Evolutionary conservation across 1,284 basidiomycete genomes (phyloP).

Genomic region (Cutaneotrichosporon mucoides): DNA sequence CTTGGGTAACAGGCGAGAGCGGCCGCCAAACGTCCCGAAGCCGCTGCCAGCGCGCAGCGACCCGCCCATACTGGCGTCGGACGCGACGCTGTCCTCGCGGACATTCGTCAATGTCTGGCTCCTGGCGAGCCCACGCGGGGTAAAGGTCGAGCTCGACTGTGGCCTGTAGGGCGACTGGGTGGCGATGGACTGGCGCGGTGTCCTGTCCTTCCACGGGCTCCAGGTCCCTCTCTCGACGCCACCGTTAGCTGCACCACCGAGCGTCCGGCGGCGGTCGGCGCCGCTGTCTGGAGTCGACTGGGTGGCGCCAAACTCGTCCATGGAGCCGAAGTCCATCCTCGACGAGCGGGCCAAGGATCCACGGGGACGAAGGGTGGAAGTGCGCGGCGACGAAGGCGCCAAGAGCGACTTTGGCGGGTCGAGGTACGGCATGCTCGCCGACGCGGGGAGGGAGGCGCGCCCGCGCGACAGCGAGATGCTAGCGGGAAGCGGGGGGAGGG

Average conservation of each 20-base stretch:
- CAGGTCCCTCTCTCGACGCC: slow-evolving; percentile 18
- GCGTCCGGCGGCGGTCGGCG: slow-evolving; percentile 1
- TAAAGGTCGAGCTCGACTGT: not conserved
- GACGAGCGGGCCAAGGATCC: slow-evolving; percentile 23
- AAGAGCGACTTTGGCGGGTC: slow-evolving; percentile 34
- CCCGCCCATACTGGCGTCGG: slow-evolving; percentile 28
- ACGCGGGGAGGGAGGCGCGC: slow-evolving; percentile 6
- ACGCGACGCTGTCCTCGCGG: slow-evolving; percentile 24
- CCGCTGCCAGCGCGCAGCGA: not conserved
- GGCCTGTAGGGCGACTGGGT: slow-evolving; percentile 29
- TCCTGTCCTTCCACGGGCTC: slow-evolving; percentile 36
- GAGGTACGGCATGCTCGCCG: slow-evolving; percentile 27
- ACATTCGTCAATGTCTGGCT: slow-evolving; percentile 33
- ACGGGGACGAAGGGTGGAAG: slow-evolving; percentile 5
- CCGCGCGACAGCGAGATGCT: slow-evolving; percentile 18
- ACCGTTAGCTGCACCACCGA: slow-evolving; percentile 17
- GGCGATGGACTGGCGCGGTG: slow-evolving; percentile 15
- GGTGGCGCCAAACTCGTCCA: slow-evolving; percentile 11
- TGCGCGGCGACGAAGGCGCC: slow-evolving; percentile 18
- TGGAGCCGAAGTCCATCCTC: slow-evolving; percentile 24
- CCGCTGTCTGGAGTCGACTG: slow-evolving; percentile 2
- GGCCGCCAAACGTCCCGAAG: slow-evolving; percentile 3
- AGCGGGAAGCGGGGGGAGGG: slow-evolving; percentile 35
- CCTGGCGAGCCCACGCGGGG: slow-evolving; percentile 23
- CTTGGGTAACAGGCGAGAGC: slow-evolving; percentile 3